Evolutionary conservation across 352 stramenopile species (phyloP).

Genomic region (Phytophthora uliginosa): DNA sequence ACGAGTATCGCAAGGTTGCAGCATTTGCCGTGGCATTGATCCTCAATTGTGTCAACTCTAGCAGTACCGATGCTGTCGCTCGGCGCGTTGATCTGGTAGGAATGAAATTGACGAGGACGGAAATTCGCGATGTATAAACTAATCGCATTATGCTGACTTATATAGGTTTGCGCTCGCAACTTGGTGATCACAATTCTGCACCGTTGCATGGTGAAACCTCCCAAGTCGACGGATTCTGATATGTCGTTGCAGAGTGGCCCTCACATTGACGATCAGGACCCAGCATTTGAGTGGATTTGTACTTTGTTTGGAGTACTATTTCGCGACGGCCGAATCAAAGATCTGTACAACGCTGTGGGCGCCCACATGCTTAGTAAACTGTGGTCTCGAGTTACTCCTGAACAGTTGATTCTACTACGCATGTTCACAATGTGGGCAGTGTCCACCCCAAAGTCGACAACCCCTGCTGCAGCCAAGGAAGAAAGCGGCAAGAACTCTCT

Average conservation of each 20-base stretch:
- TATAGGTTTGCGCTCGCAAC: conserved; percentile 70
- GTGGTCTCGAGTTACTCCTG: conserved; percentile 84
- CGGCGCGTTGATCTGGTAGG: conserved; percentile 68
- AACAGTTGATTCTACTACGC: conserved; percentile 82
- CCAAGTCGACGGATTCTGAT: conserved; percentile 7
- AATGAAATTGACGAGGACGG: not conserved
- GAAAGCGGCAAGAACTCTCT: conserved; percentile 9
- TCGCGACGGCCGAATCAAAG: conserved; percentile 47
- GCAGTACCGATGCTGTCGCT: conserved; percentile 20
- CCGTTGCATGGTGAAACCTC: conserved; percentile 65
- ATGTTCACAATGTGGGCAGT: conserved; percentile 80
- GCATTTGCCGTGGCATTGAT: conserved; percentile 72
- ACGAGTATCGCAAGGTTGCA: conserved; percentile 81
- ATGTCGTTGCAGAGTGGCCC: not conserved
- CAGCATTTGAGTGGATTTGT: conserved; percentile 86
- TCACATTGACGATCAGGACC: conserved; percentile 57
- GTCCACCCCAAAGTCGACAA: conserved; percentile 9
- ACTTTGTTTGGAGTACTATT: conserved; percentile 76
- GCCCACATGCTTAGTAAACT: conserved; percentile 82
- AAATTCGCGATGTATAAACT: not conserved
- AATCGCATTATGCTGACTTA: not conserved
- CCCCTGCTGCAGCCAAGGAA: not conserved
- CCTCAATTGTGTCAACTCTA: conserved; percentile 76
- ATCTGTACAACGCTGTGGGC: conserved; percentile 80
- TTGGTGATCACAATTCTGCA: conserved; percentile 83